These are phyloP conservation scores for Tetrahymena borealis DNA, from an alignment of 73 alveolate species.

Conservation along the genomic window DNA sequence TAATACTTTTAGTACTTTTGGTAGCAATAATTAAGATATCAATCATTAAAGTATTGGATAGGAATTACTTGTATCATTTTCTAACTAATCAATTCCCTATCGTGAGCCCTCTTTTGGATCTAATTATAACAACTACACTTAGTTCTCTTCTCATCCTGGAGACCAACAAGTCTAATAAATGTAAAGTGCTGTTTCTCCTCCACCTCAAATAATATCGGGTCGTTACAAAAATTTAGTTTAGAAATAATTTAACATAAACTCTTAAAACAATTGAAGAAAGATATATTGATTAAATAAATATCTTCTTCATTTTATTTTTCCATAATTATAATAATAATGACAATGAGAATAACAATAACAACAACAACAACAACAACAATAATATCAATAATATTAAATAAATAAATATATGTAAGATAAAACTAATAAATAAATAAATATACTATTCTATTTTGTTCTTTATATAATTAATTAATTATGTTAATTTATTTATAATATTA, in stretches of 20 bases:
- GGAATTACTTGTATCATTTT: neutral
- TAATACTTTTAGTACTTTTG: neutral
- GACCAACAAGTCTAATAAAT: neutral
- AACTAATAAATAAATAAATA: no score
- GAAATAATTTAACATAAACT: neutral
- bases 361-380: no score
- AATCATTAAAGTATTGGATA: neutral
- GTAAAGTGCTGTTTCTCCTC: neutral
- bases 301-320: no score
- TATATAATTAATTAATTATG: no score
- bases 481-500: no score
- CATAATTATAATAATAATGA: no score
- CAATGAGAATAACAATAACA: no score
- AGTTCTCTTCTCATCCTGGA: neutral
- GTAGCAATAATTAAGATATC: neutral
- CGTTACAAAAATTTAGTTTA: neutral
- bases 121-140: neutral
- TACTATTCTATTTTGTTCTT: no score
- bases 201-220: neutral
- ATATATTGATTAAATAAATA: neutral
- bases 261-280: no score
- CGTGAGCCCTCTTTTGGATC: neutral
- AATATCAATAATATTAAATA: no score
- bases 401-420: no score
- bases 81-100: neutral